phyloP scores from a whole-genome alignment of 2,329 filamentous ascomycete species.

The Xylaria sp. region DNA sequence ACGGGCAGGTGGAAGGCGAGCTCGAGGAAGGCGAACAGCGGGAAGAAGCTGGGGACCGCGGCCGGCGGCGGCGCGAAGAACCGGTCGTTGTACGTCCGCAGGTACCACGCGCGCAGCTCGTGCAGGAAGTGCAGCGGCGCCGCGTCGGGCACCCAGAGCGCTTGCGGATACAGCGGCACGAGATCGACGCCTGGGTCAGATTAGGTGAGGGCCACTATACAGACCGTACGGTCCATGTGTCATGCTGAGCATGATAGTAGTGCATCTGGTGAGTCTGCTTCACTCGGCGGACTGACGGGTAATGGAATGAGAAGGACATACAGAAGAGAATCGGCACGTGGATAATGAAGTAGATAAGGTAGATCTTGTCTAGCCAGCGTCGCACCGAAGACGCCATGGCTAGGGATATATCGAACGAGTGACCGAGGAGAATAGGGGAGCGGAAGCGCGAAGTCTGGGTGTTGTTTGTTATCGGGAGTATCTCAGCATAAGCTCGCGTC shows the following conservation, averaged over 20 bases:
- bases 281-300: not conserved
- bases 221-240: no score
- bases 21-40: conserved; percentile 54
- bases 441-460: not conserved
- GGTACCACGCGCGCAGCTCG: conserved; percentile 50
- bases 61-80: conserved; percentile 47
- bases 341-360: conserved; percentile 39
- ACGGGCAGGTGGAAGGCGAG: conserved; percentile 54
- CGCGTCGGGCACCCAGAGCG: conserved; percentile 45
- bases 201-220: conserved; percentile 13
- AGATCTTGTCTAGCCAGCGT: conserved; percentile 35
- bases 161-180: conserved; percentile 54
- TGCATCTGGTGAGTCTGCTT: no score
- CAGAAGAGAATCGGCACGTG: conserved; percentile 39
- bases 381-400: conserved; percentile 27
- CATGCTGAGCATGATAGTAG: no score
- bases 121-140: conserved; percentile 53
- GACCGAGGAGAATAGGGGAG: not conserved
- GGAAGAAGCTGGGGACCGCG: conserved; percentile 51
- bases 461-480: no score
- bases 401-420: not conserved
- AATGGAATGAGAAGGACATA: conserved; percentile 20
- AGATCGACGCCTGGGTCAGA: conserved; percentile 53
- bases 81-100: conserved; percentile 54
- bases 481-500: no score